A percentile compares a stretch with the other conserved stretches of the same genome.
Conservation (phyloP, 2,329 filamentous ascomycete genomes). For the Trichoderma sp. region DNA sequence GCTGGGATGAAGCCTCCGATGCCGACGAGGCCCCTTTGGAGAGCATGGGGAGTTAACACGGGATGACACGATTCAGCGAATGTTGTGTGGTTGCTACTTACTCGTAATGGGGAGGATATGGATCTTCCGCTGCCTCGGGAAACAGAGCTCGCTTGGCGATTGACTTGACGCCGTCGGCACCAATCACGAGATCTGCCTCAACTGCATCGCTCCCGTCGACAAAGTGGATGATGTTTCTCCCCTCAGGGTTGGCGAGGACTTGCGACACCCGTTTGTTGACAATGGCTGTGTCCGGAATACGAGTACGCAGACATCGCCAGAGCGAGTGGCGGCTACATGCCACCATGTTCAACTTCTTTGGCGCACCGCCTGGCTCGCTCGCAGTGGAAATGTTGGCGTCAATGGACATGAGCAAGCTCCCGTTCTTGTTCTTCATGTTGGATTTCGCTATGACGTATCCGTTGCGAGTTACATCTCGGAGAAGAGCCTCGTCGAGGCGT, state of each 20-base stretch:
- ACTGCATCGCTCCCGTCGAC: slow-evolving; percentile 23
- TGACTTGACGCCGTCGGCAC: slow-evolving; percentile 27
- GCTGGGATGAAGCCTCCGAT: slow-evolving; percentile 24
- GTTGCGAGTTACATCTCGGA: slow-evolving; percentile 24
- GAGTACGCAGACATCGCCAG: slow-evolving; percentile 25
- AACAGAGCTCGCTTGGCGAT: slow-evolving; percentile 25
- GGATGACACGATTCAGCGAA: not conserved
- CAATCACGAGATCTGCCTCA: slow-evolving; percentile 28
- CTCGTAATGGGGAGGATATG: slow-evolving; percentile 27
- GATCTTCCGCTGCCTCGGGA: slow-evolving; percentile 23
- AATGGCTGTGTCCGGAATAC: slow-evolving; percentile 24
- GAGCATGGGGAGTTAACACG: not conserved
- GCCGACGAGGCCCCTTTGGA: slow-evolving; percentile 24
- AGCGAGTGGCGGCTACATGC: slow-evolving; percentile 26
- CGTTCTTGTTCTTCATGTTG: slow-evolving; percentile 27
- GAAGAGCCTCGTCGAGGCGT: slow-evolving; percentile 25
- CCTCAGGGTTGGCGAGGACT: slow-evolving; percentile 21
- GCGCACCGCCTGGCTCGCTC: not conserved
- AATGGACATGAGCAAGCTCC: slow-evolving; percentile 23
- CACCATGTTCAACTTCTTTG: slow-evolving; percentile 23
- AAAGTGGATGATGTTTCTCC: slow-evolving; percentile 24
- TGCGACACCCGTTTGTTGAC: slow-evolving; percentile 24
- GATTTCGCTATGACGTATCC: slow-evolving; percentile 25
- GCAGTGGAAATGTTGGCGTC: slow-evolving; percentile 17
- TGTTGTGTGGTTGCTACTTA: not conserved